phyloP scores from a whole-genome alignment of 495 filamentous ascomycete genomes.

The Aspergillus funiculosus region DNA sequence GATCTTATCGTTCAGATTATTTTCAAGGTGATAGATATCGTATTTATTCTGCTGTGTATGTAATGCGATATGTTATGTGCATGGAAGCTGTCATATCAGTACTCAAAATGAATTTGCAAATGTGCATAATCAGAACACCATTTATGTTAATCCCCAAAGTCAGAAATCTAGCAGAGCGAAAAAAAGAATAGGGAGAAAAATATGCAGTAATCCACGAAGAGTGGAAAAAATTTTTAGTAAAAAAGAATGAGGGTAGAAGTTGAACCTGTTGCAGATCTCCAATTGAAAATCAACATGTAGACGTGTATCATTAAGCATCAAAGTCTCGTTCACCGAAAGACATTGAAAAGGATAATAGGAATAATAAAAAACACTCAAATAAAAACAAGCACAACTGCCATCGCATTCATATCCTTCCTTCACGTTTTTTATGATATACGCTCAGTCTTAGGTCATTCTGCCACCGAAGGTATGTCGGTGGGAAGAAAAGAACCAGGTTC shows the following conservation, averaged over 20 bases:
- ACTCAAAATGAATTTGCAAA: too few relatives aligned
- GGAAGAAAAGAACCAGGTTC: not conserved
- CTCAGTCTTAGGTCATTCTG: slow-evolving; percentile 2
- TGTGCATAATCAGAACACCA: not conserved
- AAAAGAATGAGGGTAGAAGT: slow-evolving; percentile 1
- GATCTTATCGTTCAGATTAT: too few relatives aligned
- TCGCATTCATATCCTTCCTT: not conserved
- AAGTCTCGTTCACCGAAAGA: slow-evolving; percentile 10
- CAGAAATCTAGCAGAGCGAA: slow-evolving; percentile 9
- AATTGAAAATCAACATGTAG: slow-evolving; percentile 4
- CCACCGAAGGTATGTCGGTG: not conserved
- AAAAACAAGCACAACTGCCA: not conserved
- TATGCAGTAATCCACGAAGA: not conserved
- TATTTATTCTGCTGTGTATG: too few relatives aligned
- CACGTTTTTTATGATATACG: slow-evolving; percentile 1
- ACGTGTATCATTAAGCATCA: slow-evolving; percentile 19
- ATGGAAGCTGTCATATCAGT: too few relatives aligned
- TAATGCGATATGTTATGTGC: too few relatives aligned
- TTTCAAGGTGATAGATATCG: too few relatives aligned
- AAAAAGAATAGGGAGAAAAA: not conserved
- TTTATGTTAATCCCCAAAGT: not conserved
- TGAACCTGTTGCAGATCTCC: slow-evolving; percentile 7
- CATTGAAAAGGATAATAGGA: slow-evolving; percentile 1
- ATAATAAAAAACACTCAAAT: slow-evolving; percentile 1
- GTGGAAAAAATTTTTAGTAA: slow-evolving; percentile 1